Evolutionary conservation across 2,329 filamentous ascomycete genomes (phyloP).

Genomic region (Ilyonectria robusta): DNA sequence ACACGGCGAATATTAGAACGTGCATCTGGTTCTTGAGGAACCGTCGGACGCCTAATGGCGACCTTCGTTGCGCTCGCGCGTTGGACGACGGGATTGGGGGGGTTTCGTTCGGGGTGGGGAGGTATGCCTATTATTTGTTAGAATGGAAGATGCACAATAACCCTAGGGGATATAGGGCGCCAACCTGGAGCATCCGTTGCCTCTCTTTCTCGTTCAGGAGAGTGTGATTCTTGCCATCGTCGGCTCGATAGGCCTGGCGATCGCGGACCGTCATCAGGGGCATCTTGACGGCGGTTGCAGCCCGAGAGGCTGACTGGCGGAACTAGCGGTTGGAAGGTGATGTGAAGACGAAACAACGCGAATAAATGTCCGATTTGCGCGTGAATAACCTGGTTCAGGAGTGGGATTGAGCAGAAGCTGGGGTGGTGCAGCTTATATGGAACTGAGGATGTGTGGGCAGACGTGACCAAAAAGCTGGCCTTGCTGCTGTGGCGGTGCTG

Average conservation of each 20-base stretch:
- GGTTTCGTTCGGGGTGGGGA: slow-evolving; percentile 53
- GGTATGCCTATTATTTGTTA: slow-evolving; percentile 49
- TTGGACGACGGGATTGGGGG: slow-evolving; percentile 41
- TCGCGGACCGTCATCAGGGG: slow-evolving; percentile 53
- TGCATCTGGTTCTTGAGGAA: slow-evolving; percentile 76
- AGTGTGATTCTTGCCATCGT: slow-evolving; percentile 53
- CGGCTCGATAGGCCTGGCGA: slow-evolving; percentile 57
- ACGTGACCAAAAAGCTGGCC: slow-evolving; percentile 42
- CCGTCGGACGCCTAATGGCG: slow-evolving; percentile 70
- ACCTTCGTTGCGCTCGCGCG: slow-evolving; percentile 49
- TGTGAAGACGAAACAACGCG: slow-evolving; percentile 2
- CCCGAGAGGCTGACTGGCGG: slow-evolving; percentile 46
- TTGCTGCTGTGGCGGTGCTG: slow-evolving; percentile 44
- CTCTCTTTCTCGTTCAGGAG: slow-evolving; percentile 55
- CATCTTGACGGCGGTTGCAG: slow-evolving; percentile 50
- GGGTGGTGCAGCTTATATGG: slow-evolving; percentile 43
- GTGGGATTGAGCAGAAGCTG: slow-evolving; percentile 27
- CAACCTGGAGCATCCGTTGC: slow-evolving; percentile 55
- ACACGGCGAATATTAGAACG: slow-evolving; percentile 75
- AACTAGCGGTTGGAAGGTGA: slow-evolving; percentile 4
- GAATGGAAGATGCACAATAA: neutral
- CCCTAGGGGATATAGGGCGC: slow-evolving; percentile 23
- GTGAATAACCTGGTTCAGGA: slow-evolving; percentile 16
- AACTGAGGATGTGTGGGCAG: slow-evolving; percentile 39
- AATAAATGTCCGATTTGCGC: neutral